These are phyloP conservation scores for Candida ficus DNA, from an alignment of 805 yeast species.

Conservation along the genomic window DNA sequence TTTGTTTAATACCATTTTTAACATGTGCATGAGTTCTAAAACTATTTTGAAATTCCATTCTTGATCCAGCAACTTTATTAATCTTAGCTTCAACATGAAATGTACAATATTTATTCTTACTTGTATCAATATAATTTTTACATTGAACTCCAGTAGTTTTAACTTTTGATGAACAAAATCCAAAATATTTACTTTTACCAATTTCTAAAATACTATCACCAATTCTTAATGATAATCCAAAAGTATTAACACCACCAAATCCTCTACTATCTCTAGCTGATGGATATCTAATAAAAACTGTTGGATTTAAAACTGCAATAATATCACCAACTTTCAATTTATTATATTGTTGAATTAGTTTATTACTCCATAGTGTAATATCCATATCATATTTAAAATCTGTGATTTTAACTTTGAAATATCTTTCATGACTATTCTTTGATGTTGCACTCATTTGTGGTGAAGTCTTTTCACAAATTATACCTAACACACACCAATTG, in stretches of 20 bases:
- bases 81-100: slow-evolving; percentile 62
- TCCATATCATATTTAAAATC: slow-evolving; percentile 60
- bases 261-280: too few species aligned
- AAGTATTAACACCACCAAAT: slow-evolving; percentile 25
- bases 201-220: slow-evolving; percentile 60
- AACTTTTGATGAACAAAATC: slow-evolving; percentile 45
- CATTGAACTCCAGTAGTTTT: slow-evolving; percentile 51
- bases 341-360: slow-evolving; percentile 66
- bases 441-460: slow-evolving; percentile 37
- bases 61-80: slow-evolving; percentile 45
- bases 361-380: slow-evolving; percentile 32
- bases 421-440: slow-evolving; percentile 41
- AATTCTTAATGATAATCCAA: slow-evolving; percentile 52
- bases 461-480: slow-evolving; percentile 53
- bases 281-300: slow-evolving; percentile 33
- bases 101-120: slow-evolving; percentile 55
- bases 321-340: slow-evolving; percentile 72
- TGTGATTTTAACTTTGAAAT: slow-evolving; percentile 56
- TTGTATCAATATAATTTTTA: slow-evolving; percentile 51
- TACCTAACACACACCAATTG: slow-evolving; percentile 80
- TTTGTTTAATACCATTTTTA: slow-evolving; percentile 37
- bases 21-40: slow-evolving; percentile 52
- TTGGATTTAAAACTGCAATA: slow-evolving; percentile 72
- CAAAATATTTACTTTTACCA: slow-evolving; percentile 66
- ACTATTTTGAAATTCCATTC: slow-evolving; percentile 74